Evolutionary conservation across 305 asterid species (phyloP).

Genomic region (Solanum hybrid): DNA sequence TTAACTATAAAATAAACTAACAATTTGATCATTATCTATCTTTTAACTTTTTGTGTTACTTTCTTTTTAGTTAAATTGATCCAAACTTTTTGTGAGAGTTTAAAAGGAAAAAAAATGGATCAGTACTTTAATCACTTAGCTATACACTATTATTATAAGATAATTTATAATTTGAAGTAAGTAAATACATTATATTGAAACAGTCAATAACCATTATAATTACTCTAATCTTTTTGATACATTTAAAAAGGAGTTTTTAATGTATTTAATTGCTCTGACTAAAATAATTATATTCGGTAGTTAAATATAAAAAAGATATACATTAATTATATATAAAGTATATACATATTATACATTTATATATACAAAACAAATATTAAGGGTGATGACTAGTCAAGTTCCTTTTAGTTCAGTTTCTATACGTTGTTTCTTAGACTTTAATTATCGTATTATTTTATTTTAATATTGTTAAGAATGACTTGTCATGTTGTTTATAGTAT

Average conservation of each 20-base stretch:
- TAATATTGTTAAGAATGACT: background rate
- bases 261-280: background rate
- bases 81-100: background rate
- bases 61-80: background rate
- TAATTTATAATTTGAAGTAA: background rate
- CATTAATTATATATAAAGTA: background rate
- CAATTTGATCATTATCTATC: background rate
- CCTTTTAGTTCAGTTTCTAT: background rate
- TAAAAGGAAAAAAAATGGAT: background rate
- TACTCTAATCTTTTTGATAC: background rate
- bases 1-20: background rate
- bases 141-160: background rate
- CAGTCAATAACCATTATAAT: background rate
- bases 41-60: background rate
- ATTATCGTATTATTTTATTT: background rate
- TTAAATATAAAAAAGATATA: background rate
- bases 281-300: background rate
- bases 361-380: background rate
- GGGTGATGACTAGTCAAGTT: background rate
- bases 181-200: background rate
- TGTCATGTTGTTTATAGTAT: background rate
- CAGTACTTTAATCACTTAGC: background rate
- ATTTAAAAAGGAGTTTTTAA: background rate
- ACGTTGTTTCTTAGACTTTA: background rate
- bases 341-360: background rate